Base-by-base conservation (phyloP, 2,329 filamentous ascomycete genomes). In the Ophiocordyceps camponoti-rufipedis region DNA sequence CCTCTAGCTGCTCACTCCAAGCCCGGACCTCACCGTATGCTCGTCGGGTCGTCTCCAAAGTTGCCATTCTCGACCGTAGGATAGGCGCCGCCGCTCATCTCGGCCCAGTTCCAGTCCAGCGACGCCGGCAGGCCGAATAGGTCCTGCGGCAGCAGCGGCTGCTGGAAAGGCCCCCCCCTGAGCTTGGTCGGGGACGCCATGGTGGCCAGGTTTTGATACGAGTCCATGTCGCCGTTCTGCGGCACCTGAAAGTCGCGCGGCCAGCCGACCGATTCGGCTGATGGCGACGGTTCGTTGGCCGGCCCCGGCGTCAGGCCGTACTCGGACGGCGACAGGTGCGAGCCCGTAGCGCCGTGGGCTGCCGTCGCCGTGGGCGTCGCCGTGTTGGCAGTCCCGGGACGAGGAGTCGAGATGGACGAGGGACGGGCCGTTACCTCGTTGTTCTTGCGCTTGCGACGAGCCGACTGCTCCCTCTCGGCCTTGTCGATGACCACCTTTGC, bases 91-190 rank as follows among this genome's bases (percentile, higher is more conserved):
- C 75, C 75, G 31, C 73, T 78, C 69, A 80, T 78, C 59, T 80
- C 76, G 1, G 75, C 75, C 74, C 75, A 80, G 56, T 75, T 86
- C 87, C 88, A 95, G 58, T 96, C 89, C 19, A 96, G 72, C 3
- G 85, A 93, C 80, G 94, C 94, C 1, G 89, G 88, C 75, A 96
- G 80, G 60, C 89, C 83, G 78, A 91, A 98, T 28, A 96, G 64
- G 62, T 96, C 91, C 54, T 89, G 86, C 5, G 91, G 89, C 19
- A 96, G 77, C 55, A 94, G 82, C 0, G 88, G 88, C 52, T 93
- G 84, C 55, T 88, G 82, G 56, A 88, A 87, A 39, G 51, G 51
- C 8, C 56, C 57, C 7, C 45, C 45, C 43, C 48, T 32, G 5
- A 48, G 23, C 10, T 49, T 14, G 9, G 46, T 40, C 4, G 48